Evolutionary conservation across 306 rosid genomes (phyloP), one percentile per base, ranked within the genome.

Genomic region (Macrotyloma uniflorum): DNA sequence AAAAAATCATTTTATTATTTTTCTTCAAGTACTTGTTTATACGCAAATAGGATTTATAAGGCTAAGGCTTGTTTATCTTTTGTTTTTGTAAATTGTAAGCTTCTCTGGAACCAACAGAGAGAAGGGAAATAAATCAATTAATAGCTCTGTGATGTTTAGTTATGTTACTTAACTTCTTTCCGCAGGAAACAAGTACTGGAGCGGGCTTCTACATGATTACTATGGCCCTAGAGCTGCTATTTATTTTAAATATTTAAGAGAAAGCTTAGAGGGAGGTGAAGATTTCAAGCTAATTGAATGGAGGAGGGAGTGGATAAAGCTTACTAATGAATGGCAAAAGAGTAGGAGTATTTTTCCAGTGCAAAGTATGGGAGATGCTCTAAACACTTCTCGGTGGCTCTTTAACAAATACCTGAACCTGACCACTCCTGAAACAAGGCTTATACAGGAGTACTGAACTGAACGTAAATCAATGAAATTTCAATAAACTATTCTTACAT

Each of bases 271-370:
- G 62, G 82, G 49, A 24, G 86, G 82, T 10, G 81, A 83, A 50
- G 84, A 72, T 62, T 93, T 93, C 76, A 80, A 55, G 55, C 61
- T 93, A 80, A 84, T 83, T 67, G 84, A 80, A 33, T 93, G 97
- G 98, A 91, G 98, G 81, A 91, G 72, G 67, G 93, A 89, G 61
- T 93, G 98, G 98, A 86, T 93, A 76, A 91, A 87, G 91, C 95
- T 93, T 28, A 93, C 97, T 64, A 91, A 93, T 82, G 88, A 89
- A 74, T 93, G 97, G 93, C 98, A 93, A 77, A 85, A 57, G 77
- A 74, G 89, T 78, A 83, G 90, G 66, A 87, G 87, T 53, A 68
- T 22, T 45, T 91, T 79, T 78, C 85, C 93, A 19, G 79, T 79
- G 70, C 76, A 78, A 74, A 86, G 85, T 67, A 83, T 18, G 35